Evolutionary conservation across 1,284 basidiomycete genomes (phyloP), one percentile per base, ranked within the genome.

Genomic region (Trametes hirsuta): DNA sequence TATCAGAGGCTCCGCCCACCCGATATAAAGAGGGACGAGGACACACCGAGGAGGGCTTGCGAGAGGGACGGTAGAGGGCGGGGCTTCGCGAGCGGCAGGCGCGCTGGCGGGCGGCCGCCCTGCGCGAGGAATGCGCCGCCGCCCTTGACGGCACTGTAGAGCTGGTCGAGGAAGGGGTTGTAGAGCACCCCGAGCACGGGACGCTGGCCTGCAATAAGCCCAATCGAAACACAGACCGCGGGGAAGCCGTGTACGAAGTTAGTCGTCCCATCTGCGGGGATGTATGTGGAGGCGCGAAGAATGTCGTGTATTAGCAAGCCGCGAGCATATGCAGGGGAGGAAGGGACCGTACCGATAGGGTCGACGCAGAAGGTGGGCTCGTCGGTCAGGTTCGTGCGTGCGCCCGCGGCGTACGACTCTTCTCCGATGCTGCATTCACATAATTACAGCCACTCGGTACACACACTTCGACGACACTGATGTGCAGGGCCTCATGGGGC

Each of bases 191-290:
- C 97, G 21, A 98, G 81, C 6, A 94, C 84, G 4, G 97, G 93
- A 12, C 83, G 80, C 63, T 87, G 87, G 63, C 89, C 81, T 75
- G 93, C 88, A 62, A 97, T 91, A 66, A 98, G 81, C 2, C 95
- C 97, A 58, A 99, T 86, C 18, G 94, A 97, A 70, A 97, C 92
- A 74, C 92, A 94, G 21, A 88, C 91, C 73, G 90, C 92, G 2
- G 95, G 95, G 74, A 96, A 96, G 24, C 90, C 91, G 67, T 96
- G 89, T 34, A 98, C 86, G 70, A 98, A 98, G 77, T 98, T 98
- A 53, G 95, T 97, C 1, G 95, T 98, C 9, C 93, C 93, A 71
- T 94, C 92, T 90, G 71, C 47, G 58, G 41, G 4, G n/a, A n/a
- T 9, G 14, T 4, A 22, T 12, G 42, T 15, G 1, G 2, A 18